A percentile compares a stretch with the other conserved stretches of the same genome.
These are phyloP conservation scores for Lachnellula willkommii DNA, from an alignment of 2,329 filamentous ascomycete species.

Conservation along the genomic window DNA sequence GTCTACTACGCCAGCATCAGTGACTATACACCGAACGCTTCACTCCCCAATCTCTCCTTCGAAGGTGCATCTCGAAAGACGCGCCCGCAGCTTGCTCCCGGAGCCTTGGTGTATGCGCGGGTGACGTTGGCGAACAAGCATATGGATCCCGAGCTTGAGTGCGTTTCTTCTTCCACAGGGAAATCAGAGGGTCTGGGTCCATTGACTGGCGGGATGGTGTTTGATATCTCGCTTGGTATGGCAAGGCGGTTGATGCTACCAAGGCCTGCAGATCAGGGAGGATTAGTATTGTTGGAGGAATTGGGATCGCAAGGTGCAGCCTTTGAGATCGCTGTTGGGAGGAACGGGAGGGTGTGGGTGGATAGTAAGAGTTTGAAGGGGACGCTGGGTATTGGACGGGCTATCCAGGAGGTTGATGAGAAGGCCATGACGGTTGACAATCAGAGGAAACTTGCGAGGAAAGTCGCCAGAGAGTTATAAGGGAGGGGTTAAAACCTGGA, in stretches of 20 bases:
- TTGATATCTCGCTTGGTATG: constrained; percentile 72
- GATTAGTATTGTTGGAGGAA: constrained; percentile 71
- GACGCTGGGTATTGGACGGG: constrained; percentile 72
- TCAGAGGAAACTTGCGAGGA: constrained; percentile 66
- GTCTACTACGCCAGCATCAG: constrained; percentile 75
- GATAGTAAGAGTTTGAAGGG: constrained; percentile 69
- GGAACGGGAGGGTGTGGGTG: constrained; percentile 91
- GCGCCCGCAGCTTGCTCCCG: constrained; percentile 67
- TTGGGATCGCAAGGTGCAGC: constrained; percentile 69
- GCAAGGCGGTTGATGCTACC: constrained; percentile 71
- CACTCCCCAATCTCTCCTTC: constrained; percentile 85
- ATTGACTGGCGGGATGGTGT: constrained; percentile 80
- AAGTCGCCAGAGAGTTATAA: constrained; percentile 35
- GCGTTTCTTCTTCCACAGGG: constrained; percentile 78
- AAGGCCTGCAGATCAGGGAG: constrained; percentile 55
- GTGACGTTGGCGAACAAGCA: constrained; percentile 72
- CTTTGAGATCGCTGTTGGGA: constrained; percentile 90
- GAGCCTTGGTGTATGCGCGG: constrained; percentile 83
- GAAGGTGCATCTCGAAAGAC: constrained; percentile 91
- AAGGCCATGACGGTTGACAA: constrained; percentile 55
- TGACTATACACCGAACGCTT: constrained; percentile 56
- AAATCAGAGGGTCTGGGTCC: constrained; percentile 85
- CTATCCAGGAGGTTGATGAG: constrained; percentile 73
- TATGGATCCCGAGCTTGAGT: constrained; percentile 86
- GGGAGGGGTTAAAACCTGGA: background rate